phyloP scores from a whole-genome alignment of 1,284 basidiomycete species.

The Xerocomus minutiporus region DNA sequence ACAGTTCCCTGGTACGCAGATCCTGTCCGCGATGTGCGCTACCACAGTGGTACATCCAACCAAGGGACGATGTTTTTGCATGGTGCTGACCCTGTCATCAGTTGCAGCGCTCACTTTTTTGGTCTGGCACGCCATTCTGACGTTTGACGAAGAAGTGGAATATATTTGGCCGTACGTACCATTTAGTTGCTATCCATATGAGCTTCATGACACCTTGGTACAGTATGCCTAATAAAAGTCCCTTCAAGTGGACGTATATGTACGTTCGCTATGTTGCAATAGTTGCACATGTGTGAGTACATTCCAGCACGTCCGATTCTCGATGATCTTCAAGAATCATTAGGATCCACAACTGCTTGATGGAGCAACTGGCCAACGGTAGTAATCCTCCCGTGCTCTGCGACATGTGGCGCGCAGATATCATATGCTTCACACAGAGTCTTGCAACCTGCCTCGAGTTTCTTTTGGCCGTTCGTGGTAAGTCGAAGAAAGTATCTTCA shows the following conservation, averaged over 20 bases:
- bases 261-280: slow-evolving; percentile 20
- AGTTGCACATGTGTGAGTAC: slow-evolving; percentile 15
- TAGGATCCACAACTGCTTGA: slow-evolving; percentile 15
- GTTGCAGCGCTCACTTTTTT: slow-evolving; percentile 14
- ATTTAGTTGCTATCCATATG: neutral
- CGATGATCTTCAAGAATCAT: neutral
- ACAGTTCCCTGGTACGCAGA: neutral
- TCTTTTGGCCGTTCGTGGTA: slow-evolving; percentile 19
- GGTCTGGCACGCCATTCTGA: slow-evolving; percentile 14
- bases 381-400: slow-evolving; percentile 16
- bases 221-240: slow-evolving; percentile 19
- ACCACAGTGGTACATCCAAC: slow-evolving; percentile 12
- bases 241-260: slow-evolving; percentile 23
- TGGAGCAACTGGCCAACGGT: slow-evolving; percentile 10
- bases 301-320: neutral
- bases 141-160: slow-evolving; percentile 19
- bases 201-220: neutral
- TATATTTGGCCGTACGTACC: slow-evolving; percentile 23
- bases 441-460: slow-evolving; percentile 14
- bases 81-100: slow-evolving; percentile 4
- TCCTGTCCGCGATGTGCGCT: slow-evolving; percentile 11
- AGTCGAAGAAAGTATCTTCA: neutral
- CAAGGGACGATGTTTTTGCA: neutral
- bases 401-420: slow-evolving; percentile 12
- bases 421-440: slow-evolving; percentile 5